A percentile compares a stretch with the other conserved stretches of the same genome.
phyloP scores from a whole-genome alignment of 176 grass and related monocot genomes.

The Lolium perenne region DNA sequence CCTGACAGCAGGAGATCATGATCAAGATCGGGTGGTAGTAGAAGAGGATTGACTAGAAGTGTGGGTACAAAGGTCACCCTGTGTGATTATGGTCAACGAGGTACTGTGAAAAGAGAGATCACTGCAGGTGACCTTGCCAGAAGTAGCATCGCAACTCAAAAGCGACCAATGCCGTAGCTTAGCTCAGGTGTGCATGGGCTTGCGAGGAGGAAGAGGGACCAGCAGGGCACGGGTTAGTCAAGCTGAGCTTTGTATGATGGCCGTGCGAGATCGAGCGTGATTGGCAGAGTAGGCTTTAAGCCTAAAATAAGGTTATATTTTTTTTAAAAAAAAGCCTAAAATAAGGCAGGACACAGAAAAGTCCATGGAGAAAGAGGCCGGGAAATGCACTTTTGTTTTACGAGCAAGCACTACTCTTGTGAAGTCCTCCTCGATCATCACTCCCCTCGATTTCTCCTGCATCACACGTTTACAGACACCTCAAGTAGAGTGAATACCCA shows the following conservation, averaged over 20 bases:
- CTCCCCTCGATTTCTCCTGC: neutral
- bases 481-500: neutral
- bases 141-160: constrained; percentile 29
- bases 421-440: neutral
- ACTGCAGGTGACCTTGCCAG: constrained; percentile 8
- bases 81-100: neutral
- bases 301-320: neutral
- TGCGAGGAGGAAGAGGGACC: neutral
- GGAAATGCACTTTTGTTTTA: neutral
- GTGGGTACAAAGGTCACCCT: neutral
- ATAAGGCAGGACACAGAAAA: neutral
- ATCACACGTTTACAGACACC: neutral
- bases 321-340: too few relatives aligned
- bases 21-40: neutral
- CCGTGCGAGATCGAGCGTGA: neutral
- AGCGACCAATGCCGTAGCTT: constrained; percentile 15
- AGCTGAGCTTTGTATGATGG: neutral
- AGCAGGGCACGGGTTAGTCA: neutral
- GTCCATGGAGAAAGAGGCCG: neutral
- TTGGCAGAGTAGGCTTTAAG: constrained; percentile 9
- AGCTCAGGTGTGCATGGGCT: neutral
- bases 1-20: neutral
- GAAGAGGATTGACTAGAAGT: neutral
- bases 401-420: neutral
- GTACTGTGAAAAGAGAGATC: neutral